phyloP scores from a whole-genome alignment of 2,329 filamentous ascomycete genomes.

The Alternaria triticina region DNA sequence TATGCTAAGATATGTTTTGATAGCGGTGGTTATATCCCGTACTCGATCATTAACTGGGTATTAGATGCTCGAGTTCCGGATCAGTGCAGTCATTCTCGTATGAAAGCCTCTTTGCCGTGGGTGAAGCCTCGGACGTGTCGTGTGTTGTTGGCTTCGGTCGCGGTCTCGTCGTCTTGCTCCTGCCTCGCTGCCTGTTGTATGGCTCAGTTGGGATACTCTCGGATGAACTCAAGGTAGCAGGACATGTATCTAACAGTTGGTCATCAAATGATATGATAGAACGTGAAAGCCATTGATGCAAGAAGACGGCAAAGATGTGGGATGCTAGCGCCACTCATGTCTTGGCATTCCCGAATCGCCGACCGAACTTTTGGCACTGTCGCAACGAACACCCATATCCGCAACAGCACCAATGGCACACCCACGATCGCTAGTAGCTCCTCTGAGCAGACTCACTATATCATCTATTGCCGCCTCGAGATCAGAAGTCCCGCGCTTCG shows the following conservation, averaged over 20 bases:
- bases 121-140: not conserved
- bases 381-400: conserved; percentile 9
- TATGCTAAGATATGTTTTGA: not conserved
- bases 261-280: not conserved
- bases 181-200: not conserved
- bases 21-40: not conserved
- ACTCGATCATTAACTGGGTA: not conserved
- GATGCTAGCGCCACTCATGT: conserved; percentile 2
- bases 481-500: conserved; percentile 28
- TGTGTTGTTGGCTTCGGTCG: not conserved
- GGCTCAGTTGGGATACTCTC: not conserved
- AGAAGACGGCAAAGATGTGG: not conserved
- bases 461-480: conserved; percentile 26
- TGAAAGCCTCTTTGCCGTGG: not conserved
- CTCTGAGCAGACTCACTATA: conserved; percentile 39
- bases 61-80: not conserved
- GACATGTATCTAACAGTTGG: not conserved
- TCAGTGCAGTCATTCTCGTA: not conserved
- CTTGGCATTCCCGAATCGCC: conserved; percentile 35
- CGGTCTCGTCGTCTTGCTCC: not conserved
- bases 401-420: conserved; percentile 39
- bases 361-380: conserved; percentile 32
- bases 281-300: not conserved
- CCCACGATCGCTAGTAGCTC: conserved; percentile 41
- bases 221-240: not conserved